Percentiles rank a stretch among this genome's conserved stretches.
These are phyloP conservation scores for Venturia oleaginea DNA, from an alignment of 2,329 filamentous ascomycete genomes.

Conservation along the genomic window DNA sequence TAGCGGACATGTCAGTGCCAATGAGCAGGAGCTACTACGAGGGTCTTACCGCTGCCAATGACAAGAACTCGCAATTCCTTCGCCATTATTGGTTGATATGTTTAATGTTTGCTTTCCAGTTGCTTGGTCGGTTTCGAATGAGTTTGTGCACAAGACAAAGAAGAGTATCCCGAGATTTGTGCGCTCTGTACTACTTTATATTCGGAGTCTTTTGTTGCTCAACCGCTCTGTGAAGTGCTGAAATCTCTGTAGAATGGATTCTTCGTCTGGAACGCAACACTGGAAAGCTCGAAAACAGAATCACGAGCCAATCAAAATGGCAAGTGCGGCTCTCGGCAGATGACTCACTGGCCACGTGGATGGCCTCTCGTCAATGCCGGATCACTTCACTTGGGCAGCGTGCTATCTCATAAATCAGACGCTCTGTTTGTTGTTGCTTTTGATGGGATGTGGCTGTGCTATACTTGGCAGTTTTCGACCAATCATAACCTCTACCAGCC, in stretches of 20 bases:
- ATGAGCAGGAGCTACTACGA: not conserved
- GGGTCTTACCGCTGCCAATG: conserved; percentile 7
- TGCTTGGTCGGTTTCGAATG: not conserved
- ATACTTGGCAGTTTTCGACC: no score
- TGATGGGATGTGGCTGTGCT: no score
- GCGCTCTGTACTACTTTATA: not conserved
- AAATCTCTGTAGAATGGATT: not conserved
- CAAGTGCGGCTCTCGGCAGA: not conserved
- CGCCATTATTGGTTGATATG: not conserved
- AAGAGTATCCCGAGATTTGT: not conserved
- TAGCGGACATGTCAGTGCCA: not conserved
- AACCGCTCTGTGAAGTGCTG: not conserved
- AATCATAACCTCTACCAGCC: no score
- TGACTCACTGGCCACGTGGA: not conserved
- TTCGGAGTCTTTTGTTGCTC: not conserved
- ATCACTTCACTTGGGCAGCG: no score
- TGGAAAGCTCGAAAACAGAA: not conserved
- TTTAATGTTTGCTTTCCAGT: not conserved
- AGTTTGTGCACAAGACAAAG: not conserved
- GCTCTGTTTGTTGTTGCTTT: no score
- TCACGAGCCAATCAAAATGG: not conserved
- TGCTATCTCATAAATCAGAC: no score
- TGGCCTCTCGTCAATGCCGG: not conserved
- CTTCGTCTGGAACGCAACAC: not conserved
- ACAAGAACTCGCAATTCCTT: conserved; percentile 6